phyloP scores from a whole-genome alignment of 2,329 filamentous ascomycete species.

The Trichophyton benhamiae region DNA sequence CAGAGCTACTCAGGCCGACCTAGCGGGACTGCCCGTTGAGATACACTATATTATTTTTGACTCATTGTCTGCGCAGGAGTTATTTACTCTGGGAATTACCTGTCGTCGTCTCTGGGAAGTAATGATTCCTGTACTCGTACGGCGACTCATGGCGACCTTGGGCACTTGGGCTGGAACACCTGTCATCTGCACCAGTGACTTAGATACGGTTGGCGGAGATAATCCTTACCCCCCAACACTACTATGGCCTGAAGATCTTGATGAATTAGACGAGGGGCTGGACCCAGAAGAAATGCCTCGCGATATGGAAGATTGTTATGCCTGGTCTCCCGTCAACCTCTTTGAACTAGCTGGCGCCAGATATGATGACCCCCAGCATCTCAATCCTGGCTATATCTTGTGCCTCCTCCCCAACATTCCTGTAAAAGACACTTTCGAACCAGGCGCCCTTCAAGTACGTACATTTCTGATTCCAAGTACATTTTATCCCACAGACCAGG shows the following conservation, averaged over 20 bases:
- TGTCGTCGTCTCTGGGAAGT: background rate
- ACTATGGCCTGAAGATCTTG: background rate
- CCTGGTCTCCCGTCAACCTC: background rate
- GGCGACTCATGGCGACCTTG: background rate
- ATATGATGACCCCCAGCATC: background rate
- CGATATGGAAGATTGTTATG: no score
- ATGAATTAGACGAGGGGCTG: background rate
- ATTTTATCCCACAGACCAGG: slow-evolving; percentile 7
- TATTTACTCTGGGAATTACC: background rate
- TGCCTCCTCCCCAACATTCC: background rate
- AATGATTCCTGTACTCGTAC: background rate
- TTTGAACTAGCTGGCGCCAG: background rate
- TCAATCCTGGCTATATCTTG: background rate
- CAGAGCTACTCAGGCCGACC: background rate
- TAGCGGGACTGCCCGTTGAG: background rate
- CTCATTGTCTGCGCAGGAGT: background rate
- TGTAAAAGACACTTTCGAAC: background rate
- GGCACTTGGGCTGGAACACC: background rate
- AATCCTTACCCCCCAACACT: background rate
- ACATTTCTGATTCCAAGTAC: background rate
- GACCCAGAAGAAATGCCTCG: background rate
- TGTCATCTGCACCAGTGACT: background rate
- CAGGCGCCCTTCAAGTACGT: background rate
- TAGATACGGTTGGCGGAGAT: background rate
- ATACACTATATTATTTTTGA: background rate